A percentile compares a stretch with the other conserved stretches of the same genome.
Conservation (phyloP, 139 green algal species). For the Chlamydomonas sphaeroides region DNA sequence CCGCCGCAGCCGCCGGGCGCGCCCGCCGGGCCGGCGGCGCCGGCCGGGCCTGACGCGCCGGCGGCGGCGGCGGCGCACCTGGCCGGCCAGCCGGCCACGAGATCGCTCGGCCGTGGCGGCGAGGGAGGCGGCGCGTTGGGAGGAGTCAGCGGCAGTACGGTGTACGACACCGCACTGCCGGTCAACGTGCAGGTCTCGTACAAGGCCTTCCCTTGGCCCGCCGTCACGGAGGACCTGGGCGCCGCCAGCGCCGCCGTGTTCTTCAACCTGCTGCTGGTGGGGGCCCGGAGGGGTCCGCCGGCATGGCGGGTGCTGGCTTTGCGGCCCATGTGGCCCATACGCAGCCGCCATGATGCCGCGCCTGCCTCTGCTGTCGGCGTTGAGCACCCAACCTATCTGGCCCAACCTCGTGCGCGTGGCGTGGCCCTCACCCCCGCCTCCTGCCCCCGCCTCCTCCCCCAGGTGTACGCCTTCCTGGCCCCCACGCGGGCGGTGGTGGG, state of each 20-base stretch:
- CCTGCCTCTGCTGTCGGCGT: no score
- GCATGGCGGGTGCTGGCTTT: no score
- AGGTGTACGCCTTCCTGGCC: conserved; percentile 71
- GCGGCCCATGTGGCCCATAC: no score
- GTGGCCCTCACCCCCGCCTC: no score
- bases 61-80: no score
- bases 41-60: background rate
- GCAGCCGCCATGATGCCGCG: no score
- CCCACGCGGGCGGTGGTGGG: conserved; percentile 66
- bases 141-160: background rate
- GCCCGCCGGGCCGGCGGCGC: background rate
- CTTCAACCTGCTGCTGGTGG: conserved; percentile 82
- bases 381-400: no score
- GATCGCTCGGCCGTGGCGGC: background rate
- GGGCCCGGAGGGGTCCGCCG: conserved; percentile 17
- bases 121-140: background rate
- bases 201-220: conserved; percentile 83
- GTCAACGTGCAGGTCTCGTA: conserved; percentile 44
- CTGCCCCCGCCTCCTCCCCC: background rate
- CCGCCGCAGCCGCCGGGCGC: background rate
- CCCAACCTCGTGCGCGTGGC: no score
- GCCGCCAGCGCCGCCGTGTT: conserved; percentile 66
- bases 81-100: no score
- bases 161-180: conserved; percentile 10
- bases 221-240: conserved; percentile 61